phyloP scores from a whole-genome alignment of 1,284 basidiomycete species.

The Trichosporon ovoides region DNA sequence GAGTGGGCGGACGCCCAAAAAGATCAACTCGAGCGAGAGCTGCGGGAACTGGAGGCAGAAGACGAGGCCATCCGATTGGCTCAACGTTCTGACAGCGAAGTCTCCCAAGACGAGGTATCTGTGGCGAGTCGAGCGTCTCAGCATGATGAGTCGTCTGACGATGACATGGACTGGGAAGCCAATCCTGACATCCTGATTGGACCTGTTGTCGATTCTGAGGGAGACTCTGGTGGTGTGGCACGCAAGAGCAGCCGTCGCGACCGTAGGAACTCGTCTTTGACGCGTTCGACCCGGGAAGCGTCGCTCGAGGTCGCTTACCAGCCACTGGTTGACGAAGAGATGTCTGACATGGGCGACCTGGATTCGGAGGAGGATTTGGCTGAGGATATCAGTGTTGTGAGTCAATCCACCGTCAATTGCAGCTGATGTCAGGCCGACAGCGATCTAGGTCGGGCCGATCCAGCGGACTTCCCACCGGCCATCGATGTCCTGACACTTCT shows the following conservation, averaged over 20 bases:
- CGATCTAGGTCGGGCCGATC: background rate
- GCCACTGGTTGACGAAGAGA: no score
- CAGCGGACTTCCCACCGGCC: background rate
- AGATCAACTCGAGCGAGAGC: background rate
- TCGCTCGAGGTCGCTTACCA: no score
- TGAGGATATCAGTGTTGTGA: background rate
- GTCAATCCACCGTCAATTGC: background rate
- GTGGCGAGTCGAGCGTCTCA: background rate
- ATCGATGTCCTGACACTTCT: background rate
- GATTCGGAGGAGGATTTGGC: background rate
- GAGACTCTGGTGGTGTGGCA: background rate
- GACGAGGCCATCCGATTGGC: slow-evolving; percentile 4
- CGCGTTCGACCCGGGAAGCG: no score
- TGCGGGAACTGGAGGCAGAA: slow-evolving; percentile 4
- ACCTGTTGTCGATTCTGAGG: background rate
- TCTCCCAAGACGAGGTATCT: background rate
- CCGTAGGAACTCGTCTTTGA: no score
- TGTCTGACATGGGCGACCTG: no score
- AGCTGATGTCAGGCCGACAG: background rate
- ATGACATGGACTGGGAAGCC: background rate
- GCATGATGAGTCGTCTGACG: background rate
- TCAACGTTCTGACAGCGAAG: background rate
- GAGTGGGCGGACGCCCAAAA: background rate
- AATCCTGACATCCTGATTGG: background rate
- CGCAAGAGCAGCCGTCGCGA: background rate